Conservation (phyloP, 805 yeast species). For the Cyberlindnera bimundalis region DNA sequence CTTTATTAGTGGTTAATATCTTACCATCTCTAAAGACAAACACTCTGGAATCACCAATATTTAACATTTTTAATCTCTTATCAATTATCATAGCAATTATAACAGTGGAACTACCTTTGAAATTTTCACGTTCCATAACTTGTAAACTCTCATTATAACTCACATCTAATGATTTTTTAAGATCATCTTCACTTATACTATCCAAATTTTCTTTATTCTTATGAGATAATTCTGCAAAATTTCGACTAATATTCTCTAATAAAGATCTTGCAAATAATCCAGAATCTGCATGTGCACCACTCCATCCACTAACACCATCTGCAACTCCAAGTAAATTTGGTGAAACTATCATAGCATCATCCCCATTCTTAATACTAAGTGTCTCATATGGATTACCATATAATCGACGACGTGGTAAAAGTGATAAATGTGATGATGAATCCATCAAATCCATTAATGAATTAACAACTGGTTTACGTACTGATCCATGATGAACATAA, state of each 20-base stretch:
- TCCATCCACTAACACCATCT: conserved; percentile 59
- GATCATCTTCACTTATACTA: conserved; percentile 40
- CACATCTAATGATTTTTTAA: conserved; percentile 42
- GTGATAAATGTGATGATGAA: conserved; percentile 38
- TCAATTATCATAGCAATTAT: conserved; percentile 47
- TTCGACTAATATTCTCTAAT: conserved; percentile 46
- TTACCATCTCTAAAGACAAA: conserved; percentile 46
- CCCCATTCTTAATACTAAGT: conserved; percentile 49
- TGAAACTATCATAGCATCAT: conserved; percentile 54
- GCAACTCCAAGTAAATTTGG: conserved; percentile 52
- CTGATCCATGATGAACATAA: conserved; percentile 45
- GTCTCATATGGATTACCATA: conserved; percentile 53
- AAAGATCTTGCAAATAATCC: conserved; percentile 53
- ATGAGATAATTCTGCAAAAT: conserved; percentile 27
- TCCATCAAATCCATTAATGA: conserved; percentile 51
- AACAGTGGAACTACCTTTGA: conserved; percentile 49
- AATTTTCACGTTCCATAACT: conserved; percentile 45
- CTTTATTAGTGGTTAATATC: conserved; percentile 41
- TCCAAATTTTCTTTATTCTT: conserved; percentile 30
- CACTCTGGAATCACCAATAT: conserved; percentile 51
- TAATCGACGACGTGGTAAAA: conserved; percentile 48
- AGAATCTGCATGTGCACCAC: conserved; percentile 41
- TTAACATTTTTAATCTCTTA: conserved; percentile 41
- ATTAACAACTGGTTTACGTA: conserved; percentile 38
- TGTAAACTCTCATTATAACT: conserved; percentile 46